Conservation (phyloP, 2,329 filamentous ascomycete species). For the Fusarium duplospermum region DNA sequence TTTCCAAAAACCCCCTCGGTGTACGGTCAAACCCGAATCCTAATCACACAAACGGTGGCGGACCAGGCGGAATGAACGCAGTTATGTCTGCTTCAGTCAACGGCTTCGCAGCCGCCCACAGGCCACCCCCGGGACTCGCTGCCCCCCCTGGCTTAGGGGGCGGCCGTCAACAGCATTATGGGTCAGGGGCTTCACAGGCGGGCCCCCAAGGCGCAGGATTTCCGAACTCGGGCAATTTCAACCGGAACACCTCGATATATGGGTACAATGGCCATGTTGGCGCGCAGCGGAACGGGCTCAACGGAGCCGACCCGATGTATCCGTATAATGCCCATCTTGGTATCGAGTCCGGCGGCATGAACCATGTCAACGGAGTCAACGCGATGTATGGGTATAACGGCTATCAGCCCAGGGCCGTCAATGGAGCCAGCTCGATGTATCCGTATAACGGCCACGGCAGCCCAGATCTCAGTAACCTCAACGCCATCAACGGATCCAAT, state of each 20-base stretch:
- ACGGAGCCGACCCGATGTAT: constrained; percentile 41
- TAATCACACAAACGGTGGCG: constrained; percentile 52
- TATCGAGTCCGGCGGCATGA: not conserved
- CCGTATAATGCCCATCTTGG: not conserved
- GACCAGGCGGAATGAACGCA: constrained; percentile 68
- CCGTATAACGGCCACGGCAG: not conserved
- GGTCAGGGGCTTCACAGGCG: constrained; percentile 35
- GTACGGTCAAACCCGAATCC: constrained; percentile 82
- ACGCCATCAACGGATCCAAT: not conserved
- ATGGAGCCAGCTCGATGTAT: constrained; percentile 42
- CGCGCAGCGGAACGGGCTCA: constrained; percentile 28
- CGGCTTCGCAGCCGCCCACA: constrained; percentile 75
- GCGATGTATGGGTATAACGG: not conserved
- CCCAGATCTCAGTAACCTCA: not conserved
- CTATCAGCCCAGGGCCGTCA: not conserved
- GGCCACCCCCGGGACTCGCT: constrained; percentile 84
- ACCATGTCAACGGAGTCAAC: not conserved
- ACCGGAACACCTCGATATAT: constrained; percentile 36
- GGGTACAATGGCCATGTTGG: constrained; percentile 31
- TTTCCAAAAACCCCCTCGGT: constrained; percentile 96
- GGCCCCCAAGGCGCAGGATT: constrained; percentile 31
- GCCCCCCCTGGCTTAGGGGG: constrained; percentile 76
- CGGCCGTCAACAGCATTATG: constrained; percentile 41
- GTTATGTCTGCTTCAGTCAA: constrained; percentile 63
- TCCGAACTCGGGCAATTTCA: constrained; percentile 31